These are phyloP conservation scores for Diplocarpon mali DNA, from an alignment of 2,329 filamentous ascomycete genomes.

Conservation along the genomic window DNA sequence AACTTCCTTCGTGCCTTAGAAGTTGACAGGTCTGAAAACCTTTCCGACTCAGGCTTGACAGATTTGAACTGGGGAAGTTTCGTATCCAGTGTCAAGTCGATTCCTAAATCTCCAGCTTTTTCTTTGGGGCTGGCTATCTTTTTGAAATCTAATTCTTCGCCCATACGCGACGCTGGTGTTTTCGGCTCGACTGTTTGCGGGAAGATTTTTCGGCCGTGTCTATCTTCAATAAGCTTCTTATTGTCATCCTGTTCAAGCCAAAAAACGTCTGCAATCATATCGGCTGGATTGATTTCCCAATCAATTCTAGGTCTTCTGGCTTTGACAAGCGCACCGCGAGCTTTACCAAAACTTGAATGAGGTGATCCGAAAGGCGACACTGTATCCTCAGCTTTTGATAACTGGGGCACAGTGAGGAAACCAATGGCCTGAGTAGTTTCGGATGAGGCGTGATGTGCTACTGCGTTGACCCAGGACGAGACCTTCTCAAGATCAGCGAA, in stretches of 20 bases:
- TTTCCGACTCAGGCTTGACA: constrained; percentile 19
- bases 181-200: constrained; percentile 29
- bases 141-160: constrained; percentile 14
- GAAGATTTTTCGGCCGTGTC: constrained; percentile 64
- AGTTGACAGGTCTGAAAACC: constrained; percentile 38
- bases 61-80: constrained; percentile 27
- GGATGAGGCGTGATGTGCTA: constrained; percentile 29
- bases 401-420: constrained; percentile 33
- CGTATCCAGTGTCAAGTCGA: constrained; percentile 23
- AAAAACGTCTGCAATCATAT: constrained; percentile 79
- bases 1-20: constrained; percentile 51
- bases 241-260: constrained; percentile 81
- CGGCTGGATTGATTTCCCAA: constrained; percentile 74
- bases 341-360: constrained; percentile 31
- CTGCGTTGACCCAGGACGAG: constrained; percentile 63
- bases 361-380: constrained; percentile 27
- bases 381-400: constrained; percentile 24
- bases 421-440: constrained; percentile 22
- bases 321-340: constrained; percentile 33
- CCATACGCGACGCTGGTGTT: constrained; percentile 30
- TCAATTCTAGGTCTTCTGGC: constrained; percentile 65
- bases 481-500: constrained; percentile 67
- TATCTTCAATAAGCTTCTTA: constrained; percentile 71
- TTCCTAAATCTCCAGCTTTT: constrained; percentile 10
- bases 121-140: constrained; percentile 7